A percentile compares a stretch with the other conserved stretches of the same genome.
Conservation (phyloP, 2,329 filamentous ascomycete genomes). For the Talaromyces sp. region DNA sequence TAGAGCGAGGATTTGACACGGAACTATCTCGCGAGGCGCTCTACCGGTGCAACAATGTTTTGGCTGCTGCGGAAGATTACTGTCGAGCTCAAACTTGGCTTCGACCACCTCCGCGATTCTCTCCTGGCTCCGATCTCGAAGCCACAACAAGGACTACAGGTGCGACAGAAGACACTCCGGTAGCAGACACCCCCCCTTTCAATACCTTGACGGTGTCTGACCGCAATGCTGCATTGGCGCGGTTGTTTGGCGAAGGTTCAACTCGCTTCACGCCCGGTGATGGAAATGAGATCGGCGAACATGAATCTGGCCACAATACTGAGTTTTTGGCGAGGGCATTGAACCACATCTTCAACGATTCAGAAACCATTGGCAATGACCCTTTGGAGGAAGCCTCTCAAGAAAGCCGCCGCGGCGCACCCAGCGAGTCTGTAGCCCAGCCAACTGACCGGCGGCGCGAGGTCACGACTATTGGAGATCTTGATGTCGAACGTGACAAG, state of each 20-base stretch:
- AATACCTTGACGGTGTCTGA: slow-evolving; percentile 23
- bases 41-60: slow-evolving; percentile 72
- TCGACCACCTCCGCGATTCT: slow-evolving; percentile 58
- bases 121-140: slow-evolving; percentile 59
- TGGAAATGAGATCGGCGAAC: slow-evolving; percentile 20
- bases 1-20: slow-evolving; percentile 50
- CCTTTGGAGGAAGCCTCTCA: slow-evolving; percentile 21
- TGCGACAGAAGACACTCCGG: slow-evolving; percentile 22
- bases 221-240: slow-evolving; percentile 25
- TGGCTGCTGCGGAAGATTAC: slow-evolving; percentile 64
- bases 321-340: slow-evolving; percentile 39
- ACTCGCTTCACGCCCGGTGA: slow-evolving; percentile 18
- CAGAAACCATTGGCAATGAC: slow-evolving; percentile 21
- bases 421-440: slow-evolving; percentile 20
- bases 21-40: slow-evolving; percentile 72
- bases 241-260: slow-evolving; percentile 26
- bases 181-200: slow-evolving; percentile 21
- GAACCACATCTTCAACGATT: slow-evolving; percentile 36
- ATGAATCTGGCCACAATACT: slow-evolving; percentile 27
- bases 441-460: slow-evolving; percentile 26
- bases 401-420: slow-evolving; percentile 16
- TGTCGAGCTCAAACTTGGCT: slow-evolving; percentile 60
- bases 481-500: slow-evolving; percentile 70
- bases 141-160: slow-evolving; percentile 6
- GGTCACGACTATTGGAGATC: slow-evolving; percentile 63